Evolutionary conservation across 106 monocot species (phyloP).

Genomic region (Allium cepa): DNA sequence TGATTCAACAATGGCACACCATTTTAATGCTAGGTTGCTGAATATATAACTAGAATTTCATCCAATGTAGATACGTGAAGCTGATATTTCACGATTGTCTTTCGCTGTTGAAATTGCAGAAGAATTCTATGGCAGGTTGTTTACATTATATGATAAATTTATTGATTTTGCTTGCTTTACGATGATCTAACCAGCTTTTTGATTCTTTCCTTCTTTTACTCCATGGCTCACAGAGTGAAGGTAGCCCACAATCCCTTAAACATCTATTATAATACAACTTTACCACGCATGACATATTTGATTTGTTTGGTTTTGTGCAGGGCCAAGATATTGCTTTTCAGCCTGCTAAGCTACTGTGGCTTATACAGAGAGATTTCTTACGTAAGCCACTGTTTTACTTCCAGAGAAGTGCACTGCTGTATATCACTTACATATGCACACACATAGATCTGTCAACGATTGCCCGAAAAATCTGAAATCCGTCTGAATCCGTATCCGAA

Average conservation of each 20-base stretch:
- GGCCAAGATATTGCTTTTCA: slow-evolving; percentile 99
- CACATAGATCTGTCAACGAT: too few relatives aligned
- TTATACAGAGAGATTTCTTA: slow-evolving; percentile 97
- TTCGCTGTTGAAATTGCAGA: slow-evolving; percentile 99
- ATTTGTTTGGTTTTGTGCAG: slow-evolving; percentile 27
- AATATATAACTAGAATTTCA: neutral
- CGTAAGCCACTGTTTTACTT: slow-evolving; percentile 59
- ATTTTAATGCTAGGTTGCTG: neutral
- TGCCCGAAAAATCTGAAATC: too few relatives aligned
- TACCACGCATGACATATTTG: too few relatives aligned
- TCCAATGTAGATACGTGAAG: slow-evolving; percentile 65
- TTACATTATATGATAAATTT: neutral
- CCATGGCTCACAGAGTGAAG: slow-evolving; percentile 64
- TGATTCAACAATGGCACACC: slow-evolving; percentile 1
- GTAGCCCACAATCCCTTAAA: slow-evolving; percentile 21
- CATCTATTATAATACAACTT: too few relatives aligned
- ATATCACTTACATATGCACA: too few relatives aligned
- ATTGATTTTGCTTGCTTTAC: slow-evolving; percentile 9
- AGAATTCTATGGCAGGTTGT: slow-evolving; percentile 97
- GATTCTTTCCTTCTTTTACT: slow-evolving; percentile 2
- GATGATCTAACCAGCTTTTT: slow-evolving; percentile 12
- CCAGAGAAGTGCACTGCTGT: neutral
- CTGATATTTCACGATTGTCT: slow-evolving; percentile 84
- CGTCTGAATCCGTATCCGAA: too few relatives aligned
- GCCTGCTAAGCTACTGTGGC: slow-evolving; percentile 97